Conservation (phyloP, 306 rosid species). For the Myrica gale region DNA sequence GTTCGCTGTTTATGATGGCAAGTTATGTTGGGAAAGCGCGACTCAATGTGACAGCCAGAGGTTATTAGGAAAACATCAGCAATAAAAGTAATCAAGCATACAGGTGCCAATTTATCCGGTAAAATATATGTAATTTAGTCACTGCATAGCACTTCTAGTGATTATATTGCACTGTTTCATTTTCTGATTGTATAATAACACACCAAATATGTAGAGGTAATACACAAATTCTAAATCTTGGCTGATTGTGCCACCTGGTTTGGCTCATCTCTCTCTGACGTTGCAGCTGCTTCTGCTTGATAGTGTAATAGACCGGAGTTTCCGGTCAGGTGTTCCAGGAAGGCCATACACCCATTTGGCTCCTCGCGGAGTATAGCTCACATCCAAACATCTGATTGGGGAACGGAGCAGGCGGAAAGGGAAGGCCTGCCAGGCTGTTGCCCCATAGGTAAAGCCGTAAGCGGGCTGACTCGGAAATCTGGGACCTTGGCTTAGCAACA, state of each 20-base stretch:
- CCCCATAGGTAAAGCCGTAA: not conserved
- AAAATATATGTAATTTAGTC: not conserved
- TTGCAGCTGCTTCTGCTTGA: no score
- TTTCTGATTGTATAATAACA: not conserved
- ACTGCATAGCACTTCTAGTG: not conserved
- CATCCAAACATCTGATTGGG: not conserved
- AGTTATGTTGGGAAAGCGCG: not conserved
- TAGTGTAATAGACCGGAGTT: no score
- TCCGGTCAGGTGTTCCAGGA: no score
- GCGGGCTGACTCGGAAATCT: not conserved
- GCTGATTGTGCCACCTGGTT: not conserved
- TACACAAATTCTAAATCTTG: not conserved
- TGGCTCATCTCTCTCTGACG: not conserved
- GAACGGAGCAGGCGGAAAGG: not conserved
- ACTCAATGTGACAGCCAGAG: not conserved
- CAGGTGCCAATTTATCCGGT: not conserved
- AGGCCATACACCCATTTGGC: not conserved
- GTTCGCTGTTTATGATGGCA: not conserved
- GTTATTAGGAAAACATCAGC: not conserved
- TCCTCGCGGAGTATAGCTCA: not conserved
- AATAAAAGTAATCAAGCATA: not conserved
- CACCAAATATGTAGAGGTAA: not conserved
- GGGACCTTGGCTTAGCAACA: constrained; percentile 14
- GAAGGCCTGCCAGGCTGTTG: not conserved
- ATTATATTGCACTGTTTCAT: not conserved